phyloP scores from a whole-genome alignment of 176 grass and related monocot genomes.

The Aegilops bicornis region DNA sequence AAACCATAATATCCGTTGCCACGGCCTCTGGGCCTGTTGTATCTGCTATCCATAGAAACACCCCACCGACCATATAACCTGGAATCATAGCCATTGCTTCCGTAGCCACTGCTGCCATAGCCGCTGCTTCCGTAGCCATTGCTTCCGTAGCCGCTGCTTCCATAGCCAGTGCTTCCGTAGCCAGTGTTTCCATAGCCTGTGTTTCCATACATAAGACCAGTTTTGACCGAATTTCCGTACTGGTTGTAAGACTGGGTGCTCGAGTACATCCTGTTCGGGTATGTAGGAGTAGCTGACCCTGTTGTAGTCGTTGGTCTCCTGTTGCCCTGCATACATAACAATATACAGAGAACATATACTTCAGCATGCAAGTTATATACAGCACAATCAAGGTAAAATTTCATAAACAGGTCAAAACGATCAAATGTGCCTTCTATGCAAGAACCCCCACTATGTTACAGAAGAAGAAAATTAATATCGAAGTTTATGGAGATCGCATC shows the following conservation, averaged over 20 bases:
- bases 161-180: slow-evolving; percentile 28
- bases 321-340: slow-evolving; percentile 42
- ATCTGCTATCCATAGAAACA: slow-evolving; percentile 57
- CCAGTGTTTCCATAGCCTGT: slow-evolving; percentile 54
- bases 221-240: slow-evolving; percentile 62
- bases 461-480: background rate
- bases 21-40: slow-evolving; percentile 72
- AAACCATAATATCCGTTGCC: slow-evolving; percentile 68
- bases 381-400: background rate
- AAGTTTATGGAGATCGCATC: background rate
- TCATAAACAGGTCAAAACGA: background rate
- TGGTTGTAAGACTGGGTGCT: slow-evolving; percentile 58
- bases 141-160: slow-evolving; percentile 37
- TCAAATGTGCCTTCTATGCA: background rate
- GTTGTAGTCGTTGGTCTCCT: slow-evolving; percentile 52
- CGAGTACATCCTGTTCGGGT: slow-evolving; percentile 73
- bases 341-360: background rate
- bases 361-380: background rate
- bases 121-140: slow-evolving; percentile 42
- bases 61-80: slow-evolving; percentile 68
- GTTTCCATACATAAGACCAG: slow-evolving; percentile 44
- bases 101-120: slow-evolving; percentile 48
- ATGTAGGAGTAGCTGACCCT: slow-evolving; percentile 51
- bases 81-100: slow-evolving; percentile 65
- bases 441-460: background rate